Percentiles rank a stretch among this genome's conserved stretches.
These are phyloP conservation scores for Candida boidinii DNA, from an alignment of 805 yeast genomes.

Conservation along the genomic window DNA sequence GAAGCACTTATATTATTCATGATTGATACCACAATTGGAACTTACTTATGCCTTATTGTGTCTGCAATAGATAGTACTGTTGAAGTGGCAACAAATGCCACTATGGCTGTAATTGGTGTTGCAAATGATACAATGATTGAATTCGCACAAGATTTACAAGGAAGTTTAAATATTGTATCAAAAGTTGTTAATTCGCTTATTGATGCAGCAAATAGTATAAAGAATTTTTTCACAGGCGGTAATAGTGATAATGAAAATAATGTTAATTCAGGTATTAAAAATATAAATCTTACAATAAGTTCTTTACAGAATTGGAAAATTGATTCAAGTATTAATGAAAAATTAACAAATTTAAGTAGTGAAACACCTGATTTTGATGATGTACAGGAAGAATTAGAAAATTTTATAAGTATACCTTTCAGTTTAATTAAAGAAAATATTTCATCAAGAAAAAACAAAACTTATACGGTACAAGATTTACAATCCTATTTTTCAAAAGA, in stretches of 20 bases:
- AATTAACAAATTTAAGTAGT: slow-evolving; percentile 41
- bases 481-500: too few species aligned
- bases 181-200: slow-evolving; percentile 47
- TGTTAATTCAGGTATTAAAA: slow-evolving; percentile 25
- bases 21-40: slow-evolving; percentile 71
- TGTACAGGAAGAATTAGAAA: slow-evolving; percentile 51
- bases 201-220: slow-evolving; percentile 41
- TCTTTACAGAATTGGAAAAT: slow-evolving; percentile 52
- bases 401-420: slow-evolving; percentile 54
- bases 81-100: slow-evolving; percentile 63
- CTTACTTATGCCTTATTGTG: slow-evolving; percentile 74
- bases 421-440: slow-evolving; percentile 34
- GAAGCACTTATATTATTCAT: slow-evolving; percentile 55
- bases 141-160: slow-evolving; percentile 54
- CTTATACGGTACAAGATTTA: slow-evolving; percentile 15
- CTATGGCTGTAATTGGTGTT: slow-evolving; percentile 48
- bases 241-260: slow-evolving; percentile 22
- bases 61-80: slow-evolving; percentile 69
- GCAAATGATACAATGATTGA: slow-evolving; percentile 54
- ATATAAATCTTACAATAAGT: slow-evolving; percentile 51
- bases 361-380: slow-evolving; percentile 59
- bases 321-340: slow-evolving; percentile 53
- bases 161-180: slow-evolving; percentile 56
- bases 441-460: slow-evolving; percentile 8
- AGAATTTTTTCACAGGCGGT: slow-evolving; percentile 44